A percentile compares a stretch with the other conserved stretches of the same genome.
Conservation (phyloP, 1,284 basidiomycete species). For the Spongispora temasekensis region DNA sequence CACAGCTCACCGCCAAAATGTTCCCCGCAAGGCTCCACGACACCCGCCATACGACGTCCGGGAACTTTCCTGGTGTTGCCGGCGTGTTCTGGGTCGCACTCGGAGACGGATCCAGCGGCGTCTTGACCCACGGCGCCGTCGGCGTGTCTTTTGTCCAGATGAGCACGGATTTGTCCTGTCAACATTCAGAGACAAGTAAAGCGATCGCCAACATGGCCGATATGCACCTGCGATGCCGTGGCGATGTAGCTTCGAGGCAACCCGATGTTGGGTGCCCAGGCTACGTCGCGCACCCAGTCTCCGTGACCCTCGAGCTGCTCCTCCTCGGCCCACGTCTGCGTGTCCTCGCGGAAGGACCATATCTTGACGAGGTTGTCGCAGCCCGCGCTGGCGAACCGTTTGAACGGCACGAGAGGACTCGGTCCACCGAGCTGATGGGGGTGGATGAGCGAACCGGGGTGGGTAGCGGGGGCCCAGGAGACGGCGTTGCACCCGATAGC, state of each 20-base stretch:
- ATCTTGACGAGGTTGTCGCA: constrained; percentile 97
- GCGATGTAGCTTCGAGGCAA: constrained; percentile 94
- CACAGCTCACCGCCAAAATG: constrained; percentile 94
- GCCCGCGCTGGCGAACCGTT: constrained; percentile 93
- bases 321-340: constrained; percentile 87
- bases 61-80: constrained; percentile 71
- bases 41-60: constrained; percentile 96
- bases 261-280: constrained; percentile 97
- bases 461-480: constrained; percentile 94
- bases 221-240: constrained; percentile 82
- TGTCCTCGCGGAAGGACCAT: constrained; percentile 83
- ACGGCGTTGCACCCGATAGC: constrained; percentile 97
- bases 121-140: constrained; percentile 83
- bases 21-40: constrained; percentile 98
- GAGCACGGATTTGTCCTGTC: constrained; percentile 84
- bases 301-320: constrained; percentile 88
- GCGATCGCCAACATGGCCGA: background rate
- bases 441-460: constrained; percentile 81
- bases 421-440: constrained; percentile 50
- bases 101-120: constrained; percentile 77
- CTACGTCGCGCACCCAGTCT: constrained; percentile 98
- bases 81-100: constrained; percentile 31
- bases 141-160: constrained; percentile 93
- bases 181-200: background rate
- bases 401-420: constrained; percentile 52